phyloP scores from a whole-genome alignment of 371 early-diverging fungal genomes.

The Apophysomyces ossiformis region DNA sequence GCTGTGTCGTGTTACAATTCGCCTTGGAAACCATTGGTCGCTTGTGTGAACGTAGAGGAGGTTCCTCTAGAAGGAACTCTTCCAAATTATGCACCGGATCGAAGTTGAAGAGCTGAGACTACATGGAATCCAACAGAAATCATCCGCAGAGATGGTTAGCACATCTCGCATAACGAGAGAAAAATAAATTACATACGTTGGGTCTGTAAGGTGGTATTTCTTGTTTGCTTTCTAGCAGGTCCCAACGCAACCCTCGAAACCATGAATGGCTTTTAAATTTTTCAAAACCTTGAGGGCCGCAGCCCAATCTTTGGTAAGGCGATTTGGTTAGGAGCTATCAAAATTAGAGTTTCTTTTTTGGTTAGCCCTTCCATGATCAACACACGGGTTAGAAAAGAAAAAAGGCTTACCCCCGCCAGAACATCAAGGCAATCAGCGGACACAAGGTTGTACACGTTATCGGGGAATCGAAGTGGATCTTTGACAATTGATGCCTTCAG shows the following conservation, averaged over 20 bases:
- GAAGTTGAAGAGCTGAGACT: slow-evolving; percentile 72
- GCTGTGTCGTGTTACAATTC: background rate
- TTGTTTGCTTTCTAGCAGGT: slow-evolving; percentile 52
- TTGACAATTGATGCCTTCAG: slow-evolving; percentile 60
- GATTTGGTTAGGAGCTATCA: slow-evolving; percentile 56
- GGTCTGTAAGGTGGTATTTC: slow-evolving; percentile 63
- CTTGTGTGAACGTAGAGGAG: slow-evolving; percentile 63
- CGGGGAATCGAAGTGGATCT: slow-evolving; percentile 60
- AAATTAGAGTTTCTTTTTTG: background rate
- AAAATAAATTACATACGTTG: slow-evolving; percentile 30
- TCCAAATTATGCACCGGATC: slow-evolving; percentile 93
- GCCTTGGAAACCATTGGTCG: slow-evolving; percentile 7
- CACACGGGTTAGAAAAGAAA: slow-evolving; percentile 17
- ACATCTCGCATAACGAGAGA: background rate
- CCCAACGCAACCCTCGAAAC: slow-evolving; percentile 65
- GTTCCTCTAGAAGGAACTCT: slow-evolving; percentile 88
- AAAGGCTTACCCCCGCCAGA: slow-evolving; percentile 47
- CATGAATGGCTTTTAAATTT: slow-evolving; percentile 61
- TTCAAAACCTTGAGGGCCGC: slow-evolving; percentile 55
- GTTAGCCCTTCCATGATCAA: background rate
- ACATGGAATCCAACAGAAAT: background rate
- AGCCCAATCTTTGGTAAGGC: slow-evolving; percentile 55
- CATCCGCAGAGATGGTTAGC: background rate
- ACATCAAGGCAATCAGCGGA: slow-evolving; percentile 56
- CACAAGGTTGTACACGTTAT: slow-evolving; percentile 46